A percentile compares a stretch with the other conserved stretches of the same genome.
phyloP scores from a whole-genome alignment of 768 basidiomycete species.

The Pholiota conissans region DNA sequence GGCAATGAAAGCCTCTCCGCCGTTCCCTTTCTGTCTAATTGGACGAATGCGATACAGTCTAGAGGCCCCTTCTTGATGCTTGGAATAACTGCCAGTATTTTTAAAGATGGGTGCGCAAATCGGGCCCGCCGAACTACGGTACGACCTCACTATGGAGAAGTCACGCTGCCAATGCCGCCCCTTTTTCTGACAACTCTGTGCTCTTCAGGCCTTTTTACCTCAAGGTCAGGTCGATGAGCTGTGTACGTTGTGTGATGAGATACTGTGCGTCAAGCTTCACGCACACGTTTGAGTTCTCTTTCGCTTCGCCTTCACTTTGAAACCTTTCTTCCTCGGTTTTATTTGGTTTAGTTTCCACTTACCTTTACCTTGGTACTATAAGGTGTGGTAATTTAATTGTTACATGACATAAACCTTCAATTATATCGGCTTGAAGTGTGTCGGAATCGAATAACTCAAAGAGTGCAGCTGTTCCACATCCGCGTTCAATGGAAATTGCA shows the following conservation, averaged over 20 bases:
- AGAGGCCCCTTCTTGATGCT: background rate
- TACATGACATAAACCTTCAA: background rate
- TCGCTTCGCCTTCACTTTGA: background rate
- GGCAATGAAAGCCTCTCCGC: too few species aligned
- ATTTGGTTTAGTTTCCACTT: background rate
- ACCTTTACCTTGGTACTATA: too few species aligned
- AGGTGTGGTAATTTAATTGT: background rate
- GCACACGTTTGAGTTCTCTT: background rate
- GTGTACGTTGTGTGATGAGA: background rate
- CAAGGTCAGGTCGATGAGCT: background rate
- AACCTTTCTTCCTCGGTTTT: background rate
- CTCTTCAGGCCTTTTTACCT: background rate
- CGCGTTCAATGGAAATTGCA: background rate
- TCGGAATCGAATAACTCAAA: background rate
- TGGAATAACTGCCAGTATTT: background rate
- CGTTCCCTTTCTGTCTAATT: background rate
- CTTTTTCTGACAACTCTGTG: background rate
- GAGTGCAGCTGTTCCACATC: background rate
- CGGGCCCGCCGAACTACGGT: background rate
- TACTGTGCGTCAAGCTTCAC: background rate
- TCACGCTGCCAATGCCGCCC: background rate
- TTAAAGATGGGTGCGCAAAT: background rate
- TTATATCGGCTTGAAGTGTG: background rate
- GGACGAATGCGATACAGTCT: background rate
- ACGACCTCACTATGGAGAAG: background rate